Base-by-base conservation (phyloP, 495 filamentous ascomycete genomes). In the Apiosordaria backusii region DNA sequence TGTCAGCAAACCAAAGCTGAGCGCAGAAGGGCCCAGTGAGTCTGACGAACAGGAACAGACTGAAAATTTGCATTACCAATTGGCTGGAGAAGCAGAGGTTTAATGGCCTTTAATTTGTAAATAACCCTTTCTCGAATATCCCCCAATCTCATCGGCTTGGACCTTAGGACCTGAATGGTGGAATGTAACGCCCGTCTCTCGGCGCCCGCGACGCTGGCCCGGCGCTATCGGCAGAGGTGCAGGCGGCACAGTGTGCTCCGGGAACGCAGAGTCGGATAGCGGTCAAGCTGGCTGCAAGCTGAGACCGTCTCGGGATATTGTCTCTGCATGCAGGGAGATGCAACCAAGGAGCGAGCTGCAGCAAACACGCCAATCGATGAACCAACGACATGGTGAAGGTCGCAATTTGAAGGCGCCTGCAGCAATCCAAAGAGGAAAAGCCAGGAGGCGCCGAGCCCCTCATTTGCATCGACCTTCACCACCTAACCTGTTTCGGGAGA, bases 1-100 rank as follows among this genome's bases (percentile, higher is more conserved):
- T 60, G 80, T 83, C 35, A 71, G 70, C 25, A 60, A 77, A 52
- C 78, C 82, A 18, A 64, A 65, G 50, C 35, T 6, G 35, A 45
- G 0, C 0, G 5, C 35, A 13, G 35, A 15, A 45, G 23, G 25
- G 7, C 65, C 54, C 10, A 21, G n/a, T 18, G 55, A 23, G 18
- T n/a, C 18, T 26, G 4, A 13, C 0, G 65, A 63, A 13, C 61
- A 65, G 7, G 62, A 71, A 26, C 52, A 54, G 0, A 26, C 10
- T 19, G 57, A 21, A 3, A 54, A 60, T 61, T 53, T 69, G 26
- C 54, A 57, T 15, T 63, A 65, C n/a, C 54, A 63, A 45, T 62
- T 52, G 16, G 63, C 35, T 5, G 57, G 63, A 16, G 59, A 59
- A 26, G 24, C 50, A 25, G 13, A 45, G 9, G 3, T 9, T 45